Conservation (phyloP, 352 stramenopile species). For the Pythium grandisporangium region DNA sequence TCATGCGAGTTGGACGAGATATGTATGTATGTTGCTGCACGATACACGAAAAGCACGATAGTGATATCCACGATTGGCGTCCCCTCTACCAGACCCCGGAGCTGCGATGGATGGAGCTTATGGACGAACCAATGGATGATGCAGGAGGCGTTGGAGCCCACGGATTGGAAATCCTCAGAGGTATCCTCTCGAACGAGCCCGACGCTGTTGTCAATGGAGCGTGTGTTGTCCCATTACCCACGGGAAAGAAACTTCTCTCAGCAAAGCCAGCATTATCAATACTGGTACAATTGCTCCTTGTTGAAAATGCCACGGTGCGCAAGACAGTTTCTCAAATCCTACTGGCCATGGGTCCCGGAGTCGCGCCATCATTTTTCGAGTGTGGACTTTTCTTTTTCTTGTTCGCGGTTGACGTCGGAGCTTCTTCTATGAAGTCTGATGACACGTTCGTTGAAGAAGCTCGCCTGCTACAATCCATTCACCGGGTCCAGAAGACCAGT, state of each 20-base stretch:
- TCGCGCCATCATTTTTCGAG: slow-evolving; percentile 39
- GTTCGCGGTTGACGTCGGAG: slow-evolving; percentile 22
- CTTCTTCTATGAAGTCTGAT: slow-evolving; percentile 9
- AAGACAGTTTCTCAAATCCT: slow-evolving; percentile 58
- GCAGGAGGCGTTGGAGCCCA: slow-evolving; percentile 25
- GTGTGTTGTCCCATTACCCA: slow-evolving; percentile 40
- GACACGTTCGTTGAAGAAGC: slow-evolving; percentile 46
- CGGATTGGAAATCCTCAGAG: slow-evolving; percentile 46
- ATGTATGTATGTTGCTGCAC: slow-evolving; percentile 68
- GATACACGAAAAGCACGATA: slow-evolving; percentile 21
- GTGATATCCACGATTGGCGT: slow-evolving; percentile 40
- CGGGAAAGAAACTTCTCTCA: slow-evolving; percentile 48
- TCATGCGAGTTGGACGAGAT: not conserved
- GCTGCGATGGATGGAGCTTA: slow-evolving; percentile 75
- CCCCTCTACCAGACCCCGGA: slow-evolving; percentile 54
- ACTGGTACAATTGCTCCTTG: slow-evolving; percentile 55
- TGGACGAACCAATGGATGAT: slow-evolving; percentile 51
- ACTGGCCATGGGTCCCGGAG: slow-evolving; percentile 29
- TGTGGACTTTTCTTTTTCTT: slow-evolving; percentile 74
- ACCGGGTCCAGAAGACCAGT: slow-evolving; percentile 45
- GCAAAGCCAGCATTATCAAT: slow-evolving; percentile 31
- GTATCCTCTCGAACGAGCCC: slow-evolving; percentile 56
- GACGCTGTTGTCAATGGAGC: slow-evolving; percentile 10
- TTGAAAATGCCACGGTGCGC: slow-evolving; percentile 38
- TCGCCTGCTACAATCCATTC: slow-evolving; percentile 44